Conservation (phyloP, 345 rosid genomes). For the Gossypium longicalyx region DNA sequence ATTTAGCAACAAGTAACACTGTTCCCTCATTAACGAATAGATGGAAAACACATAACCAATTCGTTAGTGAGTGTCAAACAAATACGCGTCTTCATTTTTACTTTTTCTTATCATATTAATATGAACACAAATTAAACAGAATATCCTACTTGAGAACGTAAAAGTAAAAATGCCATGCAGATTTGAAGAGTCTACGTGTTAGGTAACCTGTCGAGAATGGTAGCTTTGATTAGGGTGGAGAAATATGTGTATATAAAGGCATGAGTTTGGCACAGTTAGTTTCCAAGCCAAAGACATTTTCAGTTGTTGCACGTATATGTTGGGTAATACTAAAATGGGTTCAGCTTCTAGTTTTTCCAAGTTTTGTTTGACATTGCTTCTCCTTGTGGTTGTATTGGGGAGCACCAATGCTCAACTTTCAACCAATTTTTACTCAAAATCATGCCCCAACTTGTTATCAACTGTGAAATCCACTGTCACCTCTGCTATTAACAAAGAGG, state of each 20-base stretch:
- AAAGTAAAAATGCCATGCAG: slow-evolving; percentile 21
- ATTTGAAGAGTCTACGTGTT: slow-evolving; percentile 43
- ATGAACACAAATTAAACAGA: not conserved
- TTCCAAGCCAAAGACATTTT: slow-evolving; percentile 12
- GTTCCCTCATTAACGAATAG: not conserved
- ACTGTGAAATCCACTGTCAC: slow-evolving; percentile 44
- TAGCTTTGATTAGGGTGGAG: slow-evolving; percentile 1
- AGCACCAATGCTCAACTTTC: slow-evolving; percentile 65
- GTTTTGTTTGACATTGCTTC: slow-evolving; percentile 27
- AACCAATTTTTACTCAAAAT: slow-evolving; percentile 49
- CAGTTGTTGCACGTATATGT: not conserved
- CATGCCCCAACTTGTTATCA: slow-evolving; percentile 57
- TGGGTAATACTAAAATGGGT: slow-evolving; percentile 16
- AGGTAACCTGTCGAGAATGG: slow-evolving; percentile 48
- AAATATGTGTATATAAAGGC: slow-evolving; percentile 42
- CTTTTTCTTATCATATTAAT: not conserved
- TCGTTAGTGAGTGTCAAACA: not conserved
- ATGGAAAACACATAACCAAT: not conserved
- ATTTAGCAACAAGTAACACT: not conserved
- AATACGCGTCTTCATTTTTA: not conserved
- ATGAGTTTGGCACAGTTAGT: not conserved
- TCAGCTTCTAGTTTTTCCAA: slow-evolving; percentile 20
- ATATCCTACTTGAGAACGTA: not conserved
- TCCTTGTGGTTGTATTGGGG: slow-evolving; percentile 30
- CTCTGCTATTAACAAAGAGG: slow-evolving; percentile 51